Percentiles rank a stretch among this genome's conserved stretches.
Conservation (phyloP, 176 grass and related monocot genomes). For the Chloris gayana region DNA sequence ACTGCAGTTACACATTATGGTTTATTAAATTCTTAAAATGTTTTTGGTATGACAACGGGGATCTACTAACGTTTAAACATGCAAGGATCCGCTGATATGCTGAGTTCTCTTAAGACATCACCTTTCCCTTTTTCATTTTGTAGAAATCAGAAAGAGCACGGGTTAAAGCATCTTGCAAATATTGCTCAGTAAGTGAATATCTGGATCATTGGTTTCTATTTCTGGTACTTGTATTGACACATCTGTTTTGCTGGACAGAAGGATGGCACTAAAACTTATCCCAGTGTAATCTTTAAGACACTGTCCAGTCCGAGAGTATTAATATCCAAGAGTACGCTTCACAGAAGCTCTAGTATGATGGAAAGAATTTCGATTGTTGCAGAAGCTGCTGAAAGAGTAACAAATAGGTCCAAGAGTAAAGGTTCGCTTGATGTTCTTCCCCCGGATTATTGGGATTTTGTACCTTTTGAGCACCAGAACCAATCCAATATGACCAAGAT, state of each 20-base stretch:
- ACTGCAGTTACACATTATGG: background rate
- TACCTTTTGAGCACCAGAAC: slow-evolving; percentile 63
- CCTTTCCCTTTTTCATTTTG: slow-evolving; percentile 20
- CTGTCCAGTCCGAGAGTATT: slow-evolving; percentile 46
- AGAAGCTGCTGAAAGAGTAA: slow-evolving; percentile 71
- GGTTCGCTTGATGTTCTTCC: slow-evolving; percentile 61
- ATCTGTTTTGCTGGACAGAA: slow-evolving; percentile 58
- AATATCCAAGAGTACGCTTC: slow-evolving; percentile 43
- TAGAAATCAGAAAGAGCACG: slow-evolving; percentile 47
- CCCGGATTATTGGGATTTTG: slow-evolving; percentile 85
- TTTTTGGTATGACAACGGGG: background rate
- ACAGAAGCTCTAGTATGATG: slow-evolving; percentile 39
- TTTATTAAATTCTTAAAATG: background rate
- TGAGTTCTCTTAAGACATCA: slow-evolving; percentile 43
- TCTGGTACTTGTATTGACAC: slow-evolving; percentile 38
- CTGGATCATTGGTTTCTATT: slow-evolving; percentile 30
- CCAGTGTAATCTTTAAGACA: slow-evolving; percentile 55
- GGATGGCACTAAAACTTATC: slow-evolving; percentile 62
- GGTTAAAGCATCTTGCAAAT: slow-evolving; percentile 67
- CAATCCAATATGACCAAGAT: slow-evolving; percentile 57
- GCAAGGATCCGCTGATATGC: background rate
- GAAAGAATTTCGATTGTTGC: slow-evolving; percentile 69
- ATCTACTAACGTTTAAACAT: background rate
- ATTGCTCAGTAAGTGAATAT: slow-evolving; percentile 75
- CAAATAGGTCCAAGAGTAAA: slow-evolving; percentile 62